These are phyloP conservation scores for Verticillium klebahnii DNA, from an alignment of 2,329 filamentous ascomycete genomes.

Conservation along the genomic window DNA sequence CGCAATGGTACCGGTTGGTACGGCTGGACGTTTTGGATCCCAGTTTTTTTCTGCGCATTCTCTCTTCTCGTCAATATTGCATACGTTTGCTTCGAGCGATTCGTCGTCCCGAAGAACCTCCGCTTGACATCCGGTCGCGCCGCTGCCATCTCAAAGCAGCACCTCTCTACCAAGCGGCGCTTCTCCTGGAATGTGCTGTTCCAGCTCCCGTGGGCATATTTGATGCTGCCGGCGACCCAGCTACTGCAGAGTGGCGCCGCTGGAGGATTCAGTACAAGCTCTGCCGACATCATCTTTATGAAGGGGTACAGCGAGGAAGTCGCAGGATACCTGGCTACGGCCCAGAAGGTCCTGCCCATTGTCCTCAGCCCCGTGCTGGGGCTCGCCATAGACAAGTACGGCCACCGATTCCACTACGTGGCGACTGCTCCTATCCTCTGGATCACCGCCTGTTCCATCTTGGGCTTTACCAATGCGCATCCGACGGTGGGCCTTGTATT, in stretches of 20 bases:
- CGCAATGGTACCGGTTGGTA: constrained; percentile 17
- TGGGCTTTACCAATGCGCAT: constrained; percentile 16
- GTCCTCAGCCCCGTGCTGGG: constrained; percentile 14
- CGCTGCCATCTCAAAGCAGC: constrained; percentile 7
- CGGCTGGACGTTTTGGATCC: constrained; percentile 19
- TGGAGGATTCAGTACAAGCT: constrained; percentile 12
- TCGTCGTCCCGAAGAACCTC: constrained; percentile 7
- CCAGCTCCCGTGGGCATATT: constrained; percentile 14
- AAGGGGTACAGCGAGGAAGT: constrained; percentile 17
- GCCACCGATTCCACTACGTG: constrained; percentile 17
- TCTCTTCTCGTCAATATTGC: constrained; percentile 13
- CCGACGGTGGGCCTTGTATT: constrained; percentile 15
- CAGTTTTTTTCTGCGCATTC: constrained; percentile 15
- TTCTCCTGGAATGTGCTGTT: constrained; percentile 15
- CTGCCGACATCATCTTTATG: constrained; percentile 19
- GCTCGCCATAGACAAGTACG: constrained; percentile 16
- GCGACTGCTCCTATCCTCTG: constrained; percentile 15
- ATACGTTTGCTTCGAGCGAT: constrained; percentile 17
- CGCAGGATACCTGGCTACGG: constrained; percentile 17
- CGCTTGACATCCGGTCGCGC: constrained; percentile 12
- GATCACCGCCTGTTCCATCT: constrained; percentile 14
- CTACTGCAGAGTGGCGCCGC: constrained; percentile 16
- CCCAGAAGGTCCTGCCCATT: constrained; percentile 14
- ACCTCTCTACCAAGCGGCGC: constrained; percentile 5
- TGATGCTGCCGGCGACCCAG: constrained; percentile 18